Conservation (phyloP, 2,329 filamentous ascomycete genomes). For the Diaporthe citri region DNA sequence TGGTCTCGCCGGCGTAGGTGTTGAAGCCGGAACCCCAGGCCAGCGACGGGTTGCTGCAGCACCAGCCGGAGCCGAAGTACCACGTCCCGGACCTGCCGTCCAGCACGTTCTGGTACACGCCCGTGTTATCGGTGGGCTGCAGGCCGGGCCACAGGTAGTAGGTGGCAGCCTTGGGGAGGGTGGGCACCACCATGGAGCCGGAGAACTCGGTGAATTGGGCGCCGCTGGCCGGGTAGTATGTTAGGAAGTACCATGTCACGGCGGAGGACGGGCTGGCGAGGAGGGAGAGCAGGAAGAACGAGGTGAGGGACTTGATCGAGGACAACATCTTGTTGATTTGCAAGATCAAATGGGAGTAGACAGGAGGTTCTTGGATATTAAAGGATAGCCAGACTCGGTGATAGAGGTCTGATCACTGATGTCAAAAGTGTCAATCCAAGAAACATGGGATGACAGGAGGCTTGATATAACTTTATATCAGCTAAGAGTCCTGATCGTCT, state of each 20-base stretch:
- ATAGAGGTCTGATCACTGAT: not conserved
- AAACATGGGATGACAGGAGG: slow-evolving; percentile 13
- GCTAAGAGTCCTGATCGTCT: not conserved
- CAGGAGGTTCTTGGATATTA: not conserved
- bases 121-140: slow-evolving; percentile 54
- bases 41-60: slow-evolving; percentile 54
- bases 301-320: slow-evolving; percentile 27
- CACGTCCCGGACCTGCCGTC: slow-evolving; percentile 55
- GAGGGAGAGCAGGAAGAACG: slow-evolving; percentile 41
- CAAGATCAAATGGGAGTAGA: not conserved
- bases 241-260: slow-evolving; percentile 51
- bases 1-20: slow-evolving; percentile 49
- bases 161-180: slow-evolving; percentile 48
- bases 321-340: slow-evolving; percentile 36
- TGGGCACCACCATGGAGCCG: slow-evolving; percentile 48
- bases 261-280: slow-evolving; percentile 47
- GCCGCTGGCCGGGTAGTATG: slow-evolving; percentile 50
- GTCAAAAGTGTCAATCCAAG: not conserved
- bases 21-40: slow-evolving; percentile 56
- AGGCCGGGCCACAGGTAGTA: slow-evolving; percentile 59
- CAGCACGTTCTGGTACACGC: slow-evolving; percentile 58
- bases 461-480: slow-evolving; percentile 27
- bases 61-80: slow-evolving; percentile 58
- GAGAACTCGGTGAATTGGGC: slow-evolving; percentile 51
- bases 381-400: not conserved